These are phyloP conservation scores for Lachancea cidri DNA, from an alignment of 805 yeast genomes.

Conservation along the genomic window DNA sequence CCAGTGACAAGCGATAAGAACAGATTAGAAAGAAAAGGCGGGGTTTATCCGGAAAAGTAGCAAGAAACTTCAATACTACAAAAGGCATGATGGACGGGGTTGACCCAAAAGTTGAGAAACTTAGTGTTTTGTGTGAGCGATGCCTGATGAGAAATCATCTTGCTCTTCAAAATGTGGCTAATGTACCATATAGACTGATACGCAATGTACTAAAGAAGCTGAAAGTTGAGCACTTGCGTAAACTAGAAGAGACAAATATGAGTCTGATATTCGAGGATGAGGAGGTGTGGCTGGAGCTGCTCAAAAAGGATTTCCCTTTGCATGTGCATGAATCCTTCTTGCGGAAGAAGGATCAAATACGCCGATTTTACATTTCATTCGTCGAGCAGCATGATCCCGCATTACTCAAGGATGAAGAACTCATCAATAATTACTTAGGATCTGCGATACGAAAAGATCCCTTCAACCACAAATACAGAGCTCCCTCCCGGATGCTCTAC, in stretches of 20 bases:
- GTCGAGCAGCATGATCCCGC: slow-evolving; percentile 12
- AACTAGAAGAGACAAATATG: slow-evolving; percentile 31
- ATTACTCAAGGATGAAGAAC: slow-evolving; percentile 12
- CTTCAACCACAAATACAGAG: slow-evolving; percentile 23
- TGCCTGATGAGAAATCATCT: slow-evolving; percentile 23
- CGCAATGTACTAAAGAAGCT: slow-evolving; percentile 27
- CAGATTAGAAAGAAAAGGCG: neutral
- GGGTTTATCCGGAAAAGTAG: neutral
- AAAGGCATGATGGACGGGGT: neutral
- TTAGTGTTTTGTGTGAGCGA: slow-evolving; percentile 17
- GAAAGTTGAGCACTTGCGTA: slow-evolving; percentile 29
- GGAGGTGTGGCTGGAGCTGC: slow-evolving; percentile 31
- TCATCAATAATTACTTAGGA: slow-evolving; percentile 13
- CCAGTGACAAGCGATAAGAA: neutral
- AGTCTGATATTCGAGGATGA: slow-evolving; percentile 36
- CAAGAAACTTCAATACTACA: neutral
- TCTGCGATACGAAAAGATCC: slow-evolving; percentile 18
- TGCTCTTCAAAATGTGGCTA: slow-evolving; percentile 26
- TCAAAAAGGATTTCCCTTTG: slow-evolving; percentile 34
- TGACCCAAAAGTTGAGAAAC: neutral
- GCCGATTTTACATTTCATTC: slow-evolving; percentile 17
- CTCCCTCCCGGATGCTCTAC: slow-evolving; percentile 35
- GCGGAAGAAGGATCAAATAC: slow-evolving; percentile 21
- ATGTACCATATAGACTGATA: slow-evolving; percentile 32
- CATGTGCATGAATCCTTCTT: slow-evolving; percentile 30